Base-by-base conservation (phyloP, 441 rosid genomes). In the Codiaeum variegatum region DNA sequence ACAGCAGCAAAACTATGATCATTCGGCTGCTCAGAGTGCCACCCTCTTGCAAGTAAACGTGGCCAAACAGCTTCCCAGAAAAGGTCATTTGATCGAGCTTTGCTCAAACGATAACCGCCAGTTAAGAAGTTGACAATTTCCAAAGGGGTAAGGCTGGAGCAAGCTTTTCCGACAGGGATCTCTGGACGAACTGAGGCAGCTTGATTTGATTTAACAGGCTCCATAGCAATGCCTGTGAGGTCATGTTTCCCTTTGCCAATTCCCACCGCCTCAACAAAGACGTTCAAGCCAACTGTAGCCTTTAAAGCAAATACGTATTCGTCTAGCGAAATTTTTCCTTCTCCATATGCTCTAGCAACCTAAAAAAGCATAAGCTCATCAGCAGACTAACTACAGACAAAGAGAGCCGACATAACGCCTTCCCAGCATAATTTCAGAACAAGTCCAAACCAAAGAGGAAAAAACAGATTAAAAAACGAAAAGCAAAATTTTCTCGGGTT, bases 1-100 rank as follows among this genome's bases (percentile, higher is more conserved):
- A 78, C 77, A 59, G 75, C 75, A 62, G 77, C 68, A 42, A 67
- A 72, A 12, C 82, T 75, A 52, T 84, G 79, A 76, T 84, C 82
- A 69, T 81, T 73, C 6, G 95, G 95, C 78, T 90, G 91, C 88
- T 93, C 95, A 3, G 96, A 93, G 72, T 88, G 93, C 97, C 98
- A 93, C 34, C 97, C 97, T 82, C 91, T 83, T 46, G 96, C 98
- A 79, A 90, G 79, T 69, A 93, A 81, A 54, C 94, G 93, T 36
- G 98, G 98, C 98, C 98, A 93, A 69, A 93, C 94, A 80, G 98
- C 97, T 83, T 91, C 97, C 98, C 97, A 91, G 81, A 93, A 93
- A 74, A 93, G 87, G 79, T 91, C 97, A 72, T 79, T 87, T 51
- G 94, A 88, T 64, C 88, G 70, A 24, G 91, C 86, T 84, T 93